Base-by-base conservation (phyloP, 1,284 basidiomycete species). In the Pyrrhoderma lamaoense region DNA sequence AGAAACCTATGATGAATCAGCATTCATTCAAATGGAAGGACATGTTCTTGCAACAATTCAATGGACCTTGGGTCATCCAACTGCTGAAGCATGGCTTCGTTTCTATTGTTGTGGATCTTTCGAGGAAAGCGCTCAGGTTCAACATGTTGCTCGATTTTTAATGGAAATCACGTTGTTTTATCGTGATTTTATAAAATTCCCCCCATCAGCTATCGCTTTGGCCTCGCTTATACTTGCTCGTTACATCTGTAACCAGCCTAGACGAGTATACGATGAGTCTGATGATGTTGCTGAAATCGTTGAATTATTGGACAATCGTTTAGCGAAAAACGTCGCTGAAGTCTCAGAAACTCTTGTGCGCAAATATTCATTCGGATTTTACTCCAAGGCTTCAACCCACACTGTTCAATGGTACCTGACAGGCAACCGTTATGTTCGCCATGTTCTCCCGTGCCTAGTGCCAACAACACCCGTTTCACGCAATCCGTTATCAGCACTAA, bases 91-190 rank as follows among this genome's bases (percentile, higher is more conserved):
- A 14, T 99, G 96, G 96, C 78, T 99, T 25, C 80, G 96, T 50
- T 71, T 88, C 25, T 76, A 85, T 65, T 89, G 84, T 62, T 83
- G 79, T 60, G 82, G 79, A 34, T 74, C 81, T 16, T 75, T 72
- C 63, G 67, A 82, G 56, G 95, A 97, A 68, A 90, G 95, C 52
- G 72, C 81, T 53, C 89, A 89, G 67, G 89, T 94, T 3, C 91
- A 95, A 64, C 89, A 95, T 64, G 83, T 97, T 57, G 92, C 96
- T 1, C 86, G 96, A 42, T 99, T 98, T 75, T 71, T 99, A 62
- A 96, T 99, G 91, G 96, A 99, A 71, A 88, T 95, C 60, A 97
- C 94, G 37, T 79, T 99, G 45, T 99, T 97, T 75, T 89, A 97
- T 68, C 85, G 92, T 58, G 93, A 97, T 65, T 99, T 96, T 67